Conservation (phyloP, 2,329 filamentous ascomycete genomes). For the Exophiala phaeomuriformis region DNA sequence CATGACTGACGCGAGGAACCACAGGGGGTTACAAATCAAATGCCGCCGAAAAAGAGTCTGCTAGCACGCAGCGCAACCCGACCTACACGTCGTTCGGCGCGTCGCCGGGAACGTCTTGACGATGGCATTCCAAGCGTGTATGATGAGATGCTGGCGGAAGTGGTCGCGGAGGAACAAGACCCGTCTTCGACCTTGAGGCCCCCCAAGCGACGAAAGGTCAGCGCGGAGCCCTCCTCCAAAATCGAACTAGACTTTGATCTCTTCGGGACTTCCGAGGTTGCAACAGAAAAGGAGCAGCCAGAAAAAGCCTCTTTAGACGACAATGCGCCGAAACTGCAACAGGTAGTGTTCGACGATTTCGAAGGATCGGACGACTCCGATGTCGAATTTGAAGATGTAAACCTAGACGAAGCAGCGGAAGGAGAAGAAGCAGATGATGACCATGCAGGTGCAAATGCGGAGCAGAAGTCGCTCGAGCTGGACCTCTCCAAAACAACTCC, state of each 20-base stretch:
- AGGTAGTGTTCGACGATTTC: conserved; percentile 42
- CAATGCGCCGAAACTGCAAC: conserved; percentile 24
- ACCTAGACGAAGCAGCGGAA: conserved; percentile 30
- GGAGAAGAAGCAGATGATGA: conserved; percentile 34
- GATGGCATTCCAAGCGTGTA: conserved; percentile 35
- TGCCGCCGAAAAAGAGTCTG: conserved; percentile 14
- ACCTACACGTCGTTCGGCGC: conserved; percentile 20
- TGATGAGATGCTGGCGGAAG: conserved; percentile 35
- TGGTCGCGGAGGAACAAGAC: conserved; percentile 31
- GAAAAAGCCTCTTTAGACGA: conserved; percentile 5
- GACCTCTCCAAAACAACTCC: conserved; percentile 27
- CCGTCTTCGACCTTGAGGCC: conserved; percentile 30
- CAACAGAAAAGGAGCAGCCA: conserved; percentile 11
- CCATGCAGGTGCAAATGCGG: conserved; percentile 32
- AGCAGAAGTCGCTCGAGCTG: conserved; percentile 34
- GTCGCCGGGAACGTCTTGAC: conserved; percentile 20
- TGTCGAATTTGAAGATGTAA: conserved; percentile 55
- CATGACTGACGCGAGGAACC: conserved; percentile 1
- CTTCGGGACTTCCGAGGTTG: conserved; percentile 8
- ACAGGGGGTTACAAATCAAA: background rate
- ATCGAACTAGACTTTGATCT: conserved; percentile 17
- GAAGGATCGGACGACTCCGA: conserved; percentile 52
- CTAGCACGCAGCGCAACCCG: conserved; percentile 1
- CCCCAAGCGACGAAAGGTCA: conserved; percentile 36
- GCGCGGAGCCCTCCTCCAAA: conserved; percentile 27